Evolutionary conservation across 179 eudicot species (phyloP).

Genomic region (Patellifolia procumbens): DNA sequence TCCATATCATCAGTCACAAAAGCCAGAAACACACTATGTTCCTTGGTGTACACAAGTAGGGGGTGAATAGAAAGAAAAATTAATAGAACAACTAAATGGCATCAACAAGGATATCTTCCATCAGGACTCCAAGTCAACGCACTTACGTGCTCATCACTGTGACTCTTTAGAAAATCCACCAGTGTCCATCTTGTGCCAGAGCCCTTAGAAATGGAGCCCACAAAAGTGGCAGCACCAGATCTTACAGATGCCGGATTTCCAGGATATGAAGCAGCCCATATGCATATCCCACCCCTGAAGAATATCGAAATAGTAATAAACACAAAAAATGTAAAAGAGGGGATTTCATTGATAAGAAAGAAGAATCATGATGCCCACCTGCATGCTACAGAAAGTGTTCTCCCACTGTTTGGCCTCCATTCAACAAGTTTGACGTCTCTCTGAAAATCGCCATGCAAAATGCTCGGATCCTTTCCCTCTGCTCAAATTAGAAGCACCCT

Average conservation of each 20-base stretch:
- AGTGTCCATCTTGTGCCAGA: conserved; percentile 82
- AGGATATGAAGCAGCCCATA: conserved; percentile 95
- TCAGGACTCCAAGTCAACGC: conserved; percentile 98
- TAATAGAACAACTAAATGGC: neutral
- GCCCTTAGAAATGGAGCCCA: conserved; percentile 71
- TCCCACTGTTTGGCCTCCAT: conserved; percentile 99
- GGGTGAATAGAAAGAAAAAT: neutral
- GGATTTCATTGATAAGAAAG: neutral
- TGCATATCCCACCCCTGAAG: conserved; percentile 87
- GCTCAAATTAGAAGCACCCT: conserved; percentile 20
- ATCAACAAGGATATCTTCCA: conserved; percentile 87
- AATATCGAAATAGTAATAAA: conserved; percentile 9
- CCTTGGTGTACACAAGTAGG: neutral
- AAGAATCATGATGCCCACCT: conserved; percentile 51
- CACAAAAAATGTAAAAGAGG: neutral
- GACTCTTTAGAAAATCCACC: conserved; percentile 85
- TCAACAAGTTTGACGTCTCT: conserved; percentile 76
- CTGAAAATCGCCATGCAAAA: conserved; percentile 73
- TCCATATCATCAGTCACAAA: neutral
- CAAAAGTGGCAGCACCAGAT: conserved; percentile 71
- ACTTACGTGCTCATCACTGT: conserved; percentile 66
- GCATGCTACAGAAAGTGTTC: conserved; percentile 92
- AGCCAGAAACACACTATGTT: neutral
- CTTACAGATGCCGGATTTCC: conserved; percentile 90
- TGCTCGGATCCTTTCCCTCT: conserved; percentile 79